A percentile compares a stretch with the other conserved stretches of the same genome.
Evolutionary conservation across 768 basidiomycete species (phyloP).

Genomic region (Leccinum boreale): DNA sequence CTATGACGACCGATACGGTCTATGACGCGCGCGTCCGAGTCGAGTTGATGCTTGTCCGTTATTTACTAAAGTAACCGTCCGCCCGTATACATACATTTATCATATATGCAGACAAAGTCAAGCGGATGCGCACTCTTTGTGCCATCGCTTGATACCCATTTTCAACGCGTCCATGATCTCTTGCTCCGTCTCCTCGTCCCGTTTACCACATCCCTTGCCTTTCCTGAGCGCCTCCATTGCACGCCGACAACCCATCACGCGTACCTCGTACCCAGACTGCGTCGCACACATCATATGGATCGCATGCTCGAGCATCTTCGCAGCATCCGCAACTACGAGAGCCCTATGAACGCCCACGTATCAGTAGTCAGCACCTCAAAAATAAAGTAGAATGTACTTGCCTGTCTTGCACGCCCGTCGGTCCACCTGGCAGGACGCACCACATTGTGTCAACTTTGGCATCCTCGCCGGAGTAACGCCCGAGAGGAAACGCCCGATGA

Average conservation of each 20-base stretch:
- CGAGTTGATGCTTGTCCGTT: background rate
- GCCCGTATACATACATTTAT: background rate
- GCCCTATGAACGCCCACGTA: conserved; percentile 30
- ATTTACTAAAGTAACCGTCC: background rate
- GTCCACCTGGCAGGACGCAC: conserved; percentile 16
- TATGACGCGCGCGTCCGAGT: background rate
- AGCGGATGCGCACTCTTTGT: background rate
- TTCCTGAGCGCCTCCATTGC: conserved; percentile 34
- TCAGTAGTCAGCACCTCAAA: background rate
- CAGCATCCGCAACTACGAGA: conserved; percentile 38
- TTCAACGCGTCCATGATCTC: conserved; percentile 15
- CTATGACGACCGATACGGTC: background rate
- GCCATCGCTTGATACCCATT: conserved; percentile 2
- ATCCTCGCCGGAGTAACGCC: background rate
- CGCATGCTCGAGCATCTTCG: conserved; percentile 47
- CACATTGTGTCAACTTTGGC: conserved; percentile 17
- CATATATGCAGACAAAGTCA: background rate
- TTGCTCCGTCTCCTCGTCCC: background rate
- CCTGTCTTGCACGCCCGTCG: conserved; percentile 23
- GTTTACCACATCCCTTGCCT: background rate
- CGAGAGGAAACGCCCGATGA: conserved; percentile 19
- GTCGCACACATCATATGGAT: conserved; percentile 51
- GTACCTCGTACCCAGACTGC: conserved; percentile 44
- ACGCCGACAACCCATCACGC: conserved; percentile 30
- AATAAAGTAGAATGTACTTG: conserved; percentile 2